Percentiles rank a stretch among this genome's conserved stretches.
Conservation (phyloP, 2,329 filamentous ascomycete species). For the Calonectria pauciramosa region DNA sequence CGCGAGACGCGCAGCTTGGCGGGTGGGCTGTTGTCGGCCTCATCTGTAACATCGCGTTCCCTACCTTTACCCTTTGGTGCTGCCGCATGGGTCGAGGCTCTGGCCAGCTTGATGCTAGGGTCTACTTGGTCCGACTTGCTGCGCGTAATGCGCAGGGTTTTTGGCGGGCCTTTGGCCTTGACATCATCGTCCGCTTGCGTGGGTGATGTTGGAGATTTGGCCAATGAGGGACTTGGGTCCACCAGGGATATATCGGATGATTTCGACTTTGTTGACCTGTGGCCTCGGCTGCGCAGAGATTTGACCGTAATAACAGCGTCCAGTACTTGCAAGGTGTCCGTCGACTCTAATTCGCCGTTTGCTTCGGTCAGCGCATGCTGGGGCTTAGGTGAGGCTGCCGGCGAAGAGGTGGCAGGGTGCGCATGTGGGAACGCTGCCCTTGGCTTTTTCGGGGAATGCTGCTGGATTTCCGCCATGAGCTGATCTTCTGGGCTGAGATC, state of each 20-base stretch:
- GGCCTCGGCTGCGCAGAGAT: conserved; percentile 48
- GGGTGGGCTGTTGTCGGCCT: conserved; percentile 38
- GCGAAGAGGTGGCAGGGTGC: conserved; percentile 28
- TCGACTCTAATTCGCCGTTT: conserved; percentile 25
- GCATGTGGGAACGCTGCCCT: conserved; percentile 11
- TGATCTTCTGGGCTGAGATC: conserved; percentile 46
- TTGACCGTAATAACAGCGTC: conserved; percentile 48
- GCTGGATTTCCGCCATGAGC: conserved; percentile 48
- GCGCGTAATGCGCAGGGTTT: conserved; percentile 45
- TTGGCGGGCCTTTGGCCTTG: conserved; percentile 34
- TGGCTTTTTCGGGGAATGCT: conserved; percentile 40
- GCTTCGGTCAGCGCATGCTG: conserved; percentile 25
- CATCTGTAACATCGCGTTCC: conserved; percentile 32
- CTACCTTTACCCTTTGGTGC: conserved; percentile 36
- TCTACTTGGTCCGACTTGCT: conserved; percentile 42
- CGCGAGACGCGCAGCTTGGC: conserved; percentile 46
- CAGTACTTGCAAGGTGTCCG: conserved; percentile 29
- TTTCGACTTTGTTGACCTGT: conserved; percentile 40
- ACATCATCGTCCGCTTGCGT: conserved; percentile 29
- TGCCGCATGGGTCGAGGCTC: conserved; percentile 34
- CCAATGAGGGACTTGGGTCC: conserved; percentile 50
- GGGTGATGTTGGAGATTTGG: conserved; percentile 35
- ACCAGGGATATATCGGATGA: conserved; percentile 39
- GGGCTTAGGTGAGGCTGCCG: conserved; percentile 30
- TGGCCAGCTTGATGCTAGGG: conserved; percentile 41